Conservation (phyloP, 331 rosid genomes). For the Pyrus hybrid region DNA sequence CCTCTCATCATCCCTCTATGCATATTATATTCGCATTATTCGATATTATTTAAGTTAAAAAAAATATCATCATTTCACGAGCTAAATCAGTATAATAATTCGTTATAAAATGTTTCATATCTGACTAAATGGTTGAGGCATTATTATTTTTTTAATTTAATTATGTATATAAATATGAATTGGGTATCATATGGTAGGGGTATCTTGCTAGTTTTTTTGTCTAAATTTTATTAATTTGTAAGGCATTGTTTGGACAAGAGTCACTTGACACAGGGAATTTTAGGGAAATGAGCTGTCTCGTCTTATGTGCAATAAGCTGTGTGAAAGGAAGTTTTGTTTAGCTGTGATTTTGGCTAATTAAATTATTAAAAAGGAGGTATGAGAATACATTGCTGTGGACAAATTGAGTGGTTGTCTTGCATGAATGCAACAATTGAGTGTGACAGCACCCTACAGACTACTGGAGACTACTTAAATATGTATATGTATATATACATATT, state of each 20-base stretch:
- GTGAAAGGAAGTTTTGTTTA: constrained; percentile 23
- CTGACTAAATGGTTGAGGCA: not conserved
- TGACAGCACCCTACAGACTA: not conserved
- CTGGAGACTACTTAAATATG: not conserved
- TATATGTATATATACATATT: not conserved
- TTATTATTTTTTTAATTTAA: too few species aligned
- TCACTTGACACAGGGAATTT: not conserved
- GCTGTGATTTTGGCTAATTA: constrained; percentile 21
- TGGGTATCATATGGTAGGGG: constrained; percentile 9
- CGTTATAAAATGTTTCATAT: not conserved
- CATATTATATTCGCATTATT: not conserved
- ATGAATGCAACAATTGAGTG: constrained; percentile 29
- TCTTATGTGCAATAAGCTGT: constrained; percentile 12
- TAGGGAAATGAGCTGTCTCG: constrained; percentile 27
- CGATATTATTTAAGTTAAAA: too few species aligned
- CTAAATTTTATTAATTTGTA: not conserved
- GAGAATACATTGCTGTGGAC: constrained; percentile 35
- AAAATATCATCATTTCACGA: too few species aligned
- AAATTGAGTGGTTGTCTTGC: too few species aligned
- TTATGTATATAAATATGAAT: not conserved
- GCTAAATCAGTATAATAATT: too few species aligned
- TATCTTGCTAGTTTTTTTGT: not conserved
- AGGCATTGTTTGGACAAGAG: constrained; percentile 13
- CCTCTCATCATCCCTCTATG: constrained; percentile 17
- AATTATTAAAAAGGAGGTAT: not conserved